Conservation (phyloP, 2,329 filamentous ascomycete genomes). For the Phialophora macrospora region DNA sequence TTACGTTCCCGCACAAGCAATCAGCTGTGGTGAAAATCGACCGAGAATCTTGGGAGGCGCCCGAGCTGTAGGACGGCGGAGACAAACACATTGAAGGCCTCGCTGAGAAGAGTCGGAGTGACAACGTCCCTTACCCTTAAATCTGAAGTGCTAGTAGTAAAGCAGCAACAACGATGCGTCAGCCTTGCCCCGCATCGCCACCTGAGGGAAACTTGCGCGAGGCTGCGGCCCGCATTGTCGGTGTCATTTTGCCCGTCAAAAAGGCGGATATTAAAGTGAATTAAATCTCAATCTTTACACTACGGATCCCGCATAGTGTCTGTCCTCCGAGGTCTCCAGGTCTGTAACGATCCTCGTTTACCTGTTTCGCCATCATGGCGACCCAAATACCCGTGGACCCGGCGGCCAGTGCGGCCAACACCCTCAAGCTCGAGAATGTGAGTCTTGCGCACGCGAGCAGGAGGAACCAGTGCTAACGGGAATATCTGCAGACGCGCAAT, state of each 20-base stretch:
- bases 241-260: constrained; percentile 6
- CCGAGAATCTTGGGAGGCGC: constrained; percentile 79
- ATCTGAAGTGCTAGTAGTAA: not conserved
- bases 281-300: constrained; percentile 4
- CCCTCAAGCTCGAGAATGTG: constrained; percentile 68
- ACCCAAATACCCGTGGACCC: constrained; percentile 62
- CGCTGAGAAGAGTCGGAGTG: not conserved
- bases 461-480: constrained; percentile 5
- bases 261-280: not conserved
- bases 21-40: constrained; percentile 81
- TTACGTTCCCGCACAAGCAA: constrained; percentile 90
- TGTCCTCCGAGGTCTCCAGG: not conserved
- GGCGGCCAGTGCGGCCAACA: constrained; percentile 61
- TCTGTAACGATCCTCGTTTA: not conserved
- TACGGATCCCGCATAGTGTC: not conserved
- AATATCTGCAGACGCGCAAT: constrained; percentile 72
- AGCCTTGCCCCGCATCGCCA: constrained; percentile 7
- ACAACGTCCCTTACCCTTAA: not conserved
- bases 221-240: constrained; percentile 3
- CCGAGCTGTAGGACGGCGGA: constrained; percentile 46
- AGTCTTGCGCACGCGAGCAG: constrained; percentile 31
- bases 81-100: not conserved
- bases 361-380: constrained; percentile 51
- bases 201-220: not conserved
- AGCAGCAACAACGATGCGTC: not conserved